Conservation (phyloP, 257 asterid genomes). For the Echites panduratus region DNA sequence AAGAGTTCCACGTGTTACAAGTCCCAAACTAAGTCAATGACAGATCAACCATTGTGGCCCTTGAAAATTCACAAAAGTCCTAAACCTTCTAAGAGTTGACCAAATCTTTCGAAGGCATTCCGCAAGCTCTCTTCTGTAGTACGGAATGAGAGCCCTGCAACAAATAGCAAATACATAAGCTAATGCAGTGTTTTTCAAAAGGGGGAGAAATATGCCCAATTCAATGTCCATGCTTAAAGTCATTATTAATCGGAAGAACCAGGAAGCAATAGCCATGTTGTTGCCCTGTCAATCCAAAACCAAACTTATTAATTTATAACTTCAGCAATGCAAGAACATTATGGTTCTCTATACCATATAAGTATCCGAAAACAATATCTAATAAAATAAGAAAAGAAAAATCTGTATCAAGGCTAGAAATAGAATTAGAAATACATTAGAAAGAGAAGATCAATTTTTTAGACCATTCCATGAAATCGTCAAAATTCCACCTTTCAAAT, state of each 20-base stretch:
- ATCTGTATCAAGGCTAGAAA: too few species aligned
- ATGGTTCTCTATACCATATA: background rate
- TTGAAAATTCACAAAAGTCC: background rate
- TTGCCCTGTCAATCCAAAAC: background rate
- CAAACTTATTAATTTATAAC: background rate
- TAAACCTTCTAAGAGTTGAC: conserved; percentile 78
- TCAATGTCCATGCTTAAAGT: background rate
- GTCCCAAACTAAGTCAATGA: too few species aligned
- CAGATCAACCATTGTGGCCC: background rate
- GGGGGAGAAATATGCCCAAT: background rate
- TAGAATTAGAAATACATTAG: background rate
- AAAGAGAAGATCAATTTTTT: background rate
- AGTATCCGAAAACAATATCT: background rate
- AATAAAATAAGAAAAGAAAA: background rate
- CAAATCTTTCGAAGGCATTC: conserved; percentile 56
- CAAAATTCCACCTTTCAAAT: background rate
- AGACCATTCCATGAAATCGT: background rate
- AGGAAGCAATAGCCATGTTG: background rate
- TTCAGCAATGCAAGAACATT: background rate
- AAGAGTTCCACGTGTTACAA: background rate
- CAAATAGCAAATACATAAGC: background rate
- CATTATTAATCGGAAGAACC: background rate
- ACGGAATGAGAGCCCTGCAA: conserved; percentile 72
- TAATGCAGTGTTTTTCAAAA: background rate
- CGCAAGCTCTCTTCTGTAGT: conserved; percentile 70